These are phyloP conservation scores for Pseudofabraea citricarpa DNA, from an alignment of 2,329 filamentous ascomycete species.

Conservation along the genomic window DNA sequence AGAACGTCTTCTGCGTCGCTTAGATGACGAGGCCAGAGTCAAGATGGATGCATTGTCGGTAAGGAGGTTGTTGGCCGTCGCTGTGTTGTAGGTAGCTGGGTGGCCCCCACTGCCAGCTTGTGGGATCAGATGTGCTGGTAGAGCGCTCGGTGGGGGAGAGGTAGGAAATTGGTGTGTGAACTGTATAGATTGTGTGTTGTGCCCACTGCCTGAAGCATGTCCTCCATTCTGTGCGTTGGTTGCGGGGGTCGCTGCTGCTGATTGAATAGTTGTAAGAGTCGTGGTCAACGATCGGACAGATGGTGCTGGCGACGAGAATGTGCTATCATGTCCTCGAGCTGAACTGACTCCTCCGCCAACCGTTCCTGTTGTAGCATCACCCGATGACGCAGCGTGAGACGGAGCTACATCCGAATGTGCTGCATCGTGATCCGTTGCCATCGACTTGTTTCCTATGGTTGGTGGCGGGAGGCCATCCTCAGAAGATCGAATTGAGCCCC, in stretches of 20 bases:
- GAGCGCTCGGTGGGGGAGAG: constrained; percentile 62
- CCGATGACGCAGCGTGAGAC: constrained; percentile 63
- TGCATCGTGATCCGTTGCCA: constrained; percentile 67
- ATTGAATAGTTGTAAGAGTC: constrained; percentile 82
- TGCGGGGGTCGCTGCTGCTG: constrained; percentile 47
- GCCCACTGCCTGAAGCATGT: constrained; percentile 29
- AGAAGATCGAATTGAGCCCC: constrained; percentile 57
- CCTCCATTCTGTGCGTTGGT: constrained; percentile 37
- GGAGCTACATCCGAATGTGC: constrained; percentile 69
- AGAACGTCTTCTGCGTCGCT: constrained; percentile 70
- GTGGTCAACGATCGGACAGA: constrained; percentile 78
- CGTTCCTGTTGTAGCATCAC: constrained; percentile 71
- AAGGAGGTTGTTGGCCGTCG: constrained; percentile 75
- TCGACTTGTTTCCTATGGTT: constrained; percentile 59
- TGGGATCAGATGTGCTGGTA: constrained; percentile 64
- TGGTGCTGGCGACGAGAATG: constrained; percentile 77
- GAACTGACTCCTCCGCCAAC: constrained; percentile 59
- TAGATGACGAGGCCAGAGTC: constrained; percentile 77
- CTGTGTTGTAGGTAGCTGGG: constrained; percentile 70
- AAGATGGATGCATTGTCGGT: constrained; percentile 84
- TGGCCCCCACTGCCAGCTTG: constrained; percentile 36
- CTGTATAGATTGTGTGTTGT: constrained; percentile 39
- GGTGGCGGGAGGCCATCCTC: constrained; percentile 55
- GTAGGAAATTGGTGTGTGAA: constrained; percentile 64
- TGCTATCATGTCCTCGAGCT: constrained; percentile 67